Evolutionary conservation across 2,329 filamentous ascomycete genomes (phyloP).

Genomic region (Alternaria infectoria): DNA sequence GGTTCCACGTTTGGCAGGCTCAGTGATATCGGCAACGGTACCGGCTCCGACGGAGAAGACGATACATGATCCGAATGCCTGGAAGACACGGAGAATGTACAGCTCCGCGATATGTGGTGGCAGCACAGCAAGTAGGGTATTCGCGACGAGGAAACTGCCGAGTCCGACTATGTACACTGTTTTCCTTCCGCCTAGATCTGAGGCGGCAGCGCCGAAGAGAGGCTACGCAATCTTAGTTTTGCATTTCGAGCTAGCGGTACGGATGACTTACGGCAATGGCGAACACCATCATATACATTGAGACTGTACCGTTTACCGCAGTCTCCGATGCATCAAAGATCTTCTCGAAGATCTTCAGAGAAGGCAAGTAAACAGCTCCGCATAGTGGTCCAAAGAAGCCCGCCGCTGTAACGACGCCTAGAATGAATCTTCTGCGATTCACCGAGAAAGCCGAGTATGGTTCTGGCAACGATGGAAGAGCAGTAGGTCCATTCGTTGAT

Average conservation of each 20-base stretch:
- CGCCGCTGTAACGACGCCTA: slow-evolving; percentile 50
- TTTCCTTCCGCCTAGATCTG: slow-evolving; percentile 51
- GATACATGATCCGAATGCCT: slow-evolving; percentile 52
- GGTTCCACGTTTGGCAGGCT: slow-evolving; percentile 49
- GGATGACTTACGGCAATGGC: slow-evolving; percentile 42
- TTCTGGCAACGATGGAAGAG: slow-evolving; percentile 10
- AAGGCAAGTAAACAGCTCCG: slow-evolving; percentile 55
- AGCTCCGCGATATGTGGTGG: slow-evolving; percentile 50
- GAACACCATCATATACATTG: slow-evolving; percentile 55
- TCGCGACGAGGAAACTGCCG: slow-evolving; percentile 49
- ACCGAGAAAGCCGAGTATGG: slow-evolving; percentile 50
- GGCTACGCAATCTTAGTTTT: slow-evolving; percentile 31
- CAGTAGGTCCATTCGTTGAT: slow-evolving; percentile 9
- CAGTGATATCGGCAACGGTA: slow-evolving; percentile 52
- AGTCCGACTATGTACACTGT: slow-evolving; percentile 52
- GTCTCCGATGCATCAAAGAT: slow-evolving; percentile 48
- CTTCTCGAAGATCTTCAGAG: slow-evolving; percentile 46
- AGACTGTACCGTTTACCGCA: slow-evolving; percentile 54
- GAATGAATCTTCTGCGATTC: slow-evolving; percentile 46
- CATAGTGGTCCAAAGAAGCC: slow-evolving; percentile 54
- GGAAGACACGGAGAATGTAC: slow-evolving; percentile 51
- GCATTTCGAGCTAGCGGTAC: not conserved
- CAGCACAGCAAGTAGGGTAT: slow-evolving; percentile 48
- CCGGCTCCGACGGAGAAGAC: slow-evolving; percentile 54
- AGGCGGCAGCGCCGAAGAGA: slow-evolving; percentile 51